Base-by-base conservation (phyloP, 2,329 filamentous ascomycete species). In the Cladosporium sp. region DNA sequence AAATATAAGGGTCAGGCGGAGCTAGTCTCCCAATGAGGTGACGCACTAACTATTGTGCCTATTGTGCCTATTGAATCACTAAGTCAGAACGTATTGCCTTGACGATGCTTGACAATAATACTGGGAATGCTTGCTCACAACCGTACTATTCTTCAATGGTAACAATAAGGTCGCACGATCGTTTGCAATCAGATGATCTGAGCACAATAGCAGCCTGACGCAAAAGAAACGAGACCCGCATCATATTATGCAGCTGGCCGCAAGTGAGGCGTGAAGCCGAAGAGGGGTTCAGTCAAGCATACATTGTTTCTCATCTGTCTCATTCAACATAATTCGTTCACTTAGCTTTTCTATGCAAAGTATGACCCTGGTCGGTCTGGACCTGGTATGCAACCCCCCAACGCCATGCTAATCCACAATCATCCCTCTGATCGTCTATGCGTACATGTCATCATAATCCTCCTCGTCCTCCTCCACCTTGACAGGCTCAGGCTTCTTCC, bases 381-480 rank as follows among this genome's bases (percentile, higher is more conserved):
- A 33, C 31, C 26, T 55, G 28, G 28, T 31, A 55, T 31, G 28
- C 28, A 46, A 55, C 16, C 31, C 28, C 65, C 65, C 61, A 66
- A 57, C 44, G 66, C 66, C 61, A 65, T 61, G 31, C 65, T 66
- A 49, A 68, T 52, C 16, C 59, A 63, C 44, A n/a, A n/a, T 33
- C 1, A 29, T 67, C 26, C 31, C 11, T 53, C 44, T 29, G 35
- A 29, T 40, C 53, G 2, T 26, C 68, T 67, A 83, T 65, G 80
- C 80, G 69, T 81, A 83, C 80, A 82, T 82, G 46, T 83, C 82
- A 73, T 84, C 81, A 70, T 78, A 83, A 65, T 85, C 81, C 69
- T 80, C 81, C 67, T 83, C 80, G 67, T 86, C 79, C 71, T 85
- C 77, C 70, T 80, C 77, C 75, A 67, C 53, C 31, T 70, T 71